These are phyloP conservation scores for Allomyces macrogynus DNA, from an alignment of 192 early-diverging fungal species.

Conservation along the genomic window DNA sequence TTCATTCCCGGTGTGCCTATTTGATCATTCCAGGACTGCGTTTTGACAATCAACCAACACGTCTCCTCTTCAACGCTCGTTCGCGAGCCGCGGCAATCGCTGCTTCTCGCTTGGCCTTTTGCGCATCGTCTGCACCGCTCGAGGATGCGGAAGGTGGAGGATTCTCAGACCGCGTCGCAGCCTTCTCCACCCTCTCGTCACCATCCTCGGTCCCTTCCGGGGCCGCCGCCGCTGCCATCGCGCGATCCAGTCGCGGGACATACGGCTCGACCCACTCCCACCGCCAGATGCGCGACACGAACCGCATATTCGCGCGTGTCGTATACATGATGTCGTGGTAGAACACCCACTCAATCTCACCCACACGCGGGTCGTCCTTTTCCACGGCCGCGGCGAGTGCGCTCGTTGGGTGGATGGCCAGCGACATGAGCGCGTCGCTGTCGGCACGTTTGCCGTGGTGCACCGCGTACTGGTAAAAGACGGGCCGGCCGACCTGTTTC, in stretches of 20 bases:
- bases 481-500: slow-evolving; percentile 15
- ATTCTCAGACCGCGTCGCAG: too few relatives aligned
- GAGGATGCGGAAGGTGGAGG: too few relatives aligned
- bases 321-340: slow-evolving; percentile 30
- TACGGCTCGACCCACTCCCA: slow-evolving; percentile 21
- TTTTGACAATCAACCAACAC: too few relatives aligned
- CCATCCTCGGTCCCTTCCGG: too few relatives aligned
- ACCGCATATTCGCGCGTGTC: slow-evolving; percentile 22
- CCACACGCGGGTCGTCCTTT: background rate
- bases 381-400: slow-evolving; percentile 7
- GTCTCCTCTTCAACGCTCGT: too few relatives aligned
- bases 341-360: slow-evolving; percentile 3
- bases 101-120: too few relatives aligned
- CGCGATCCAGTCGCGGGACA: slow-evolving; percentile 5
- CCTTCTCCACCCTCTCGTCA: too few relatives aligned
- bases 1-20: too few relatives aligned
- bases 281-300: slow-evolving; percentile 16
- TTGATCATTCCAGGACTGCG: too few relatives aligned
- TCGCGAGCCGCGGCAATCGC: too few relatives aligned
- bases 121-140: too few relatives aligned
- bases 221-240: background rate
- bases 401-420: slow-evolving; percentile 16
- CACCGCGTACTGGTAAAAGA: slow-evolving; percentile 21
- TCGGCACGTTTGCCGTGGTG: slow-evolving; percentile 1
- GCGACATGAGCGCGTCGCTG: slow-evolving; percentile 11